phyloP scores from a whole-genome alignment of 140 eudicot species.

The Anethum foeniculum region DNA sequence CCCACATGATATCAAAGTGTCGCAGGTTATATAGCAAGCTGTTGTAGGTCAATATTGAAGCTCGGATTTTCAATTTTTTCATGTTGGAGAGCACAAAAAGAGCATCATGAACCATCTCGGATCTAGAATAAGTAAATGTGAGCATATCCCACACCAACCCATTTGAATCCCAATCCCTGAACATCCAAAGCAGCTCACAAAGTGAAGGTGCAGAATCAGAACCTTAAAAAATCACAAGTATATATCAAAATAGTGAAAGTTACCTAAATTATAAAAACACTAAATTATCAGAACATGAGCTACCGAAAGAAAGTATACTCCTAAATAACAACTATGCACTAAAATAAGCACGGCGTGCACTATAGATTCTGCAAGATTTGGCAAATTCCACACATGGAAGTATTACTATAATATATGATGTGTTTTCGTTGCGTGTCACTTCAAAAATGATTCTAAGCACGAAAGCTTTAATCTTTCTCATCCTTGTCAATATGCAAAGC shows the following conservation, averaged over 20 bases:
- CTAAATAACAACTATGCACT: background rate
- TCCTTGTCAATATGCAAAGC: background rate
- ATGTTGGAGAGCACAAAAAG: slow-evolving; percentile 61
- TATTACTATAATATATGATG: background rate
- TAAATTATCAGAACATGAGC: background rate
- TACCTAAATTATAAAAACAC: background rate
- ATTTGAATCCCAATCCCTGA: slow-evolving; percentile 41
- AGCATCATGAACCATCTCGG: slow-evolving; percentile 70
- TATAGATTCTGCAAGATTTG: background rate
- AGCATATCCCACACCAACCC: slow-evolving; percentile 75
- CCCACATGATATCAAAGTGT: slow-evolving; percentile 52
- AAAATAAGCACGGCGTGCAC: background rate
- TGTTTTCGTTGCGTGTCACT: background rate
- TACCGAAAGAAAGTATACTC: background rate
- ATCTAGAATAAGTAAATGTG: slow-evolving; percentile 67
- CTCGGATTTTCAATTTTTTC: slow-evolving; percentile 54
- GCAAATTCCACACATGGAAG: background rate
- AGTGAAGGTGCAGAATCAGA: slow-evolving; percentile 62
- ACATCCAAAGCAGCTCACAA: slow-evolving; percentile 55
- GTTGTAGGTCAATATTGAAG: slow-evolving; percentile 68
- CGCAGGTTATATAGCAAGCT: slow-evolving; percentile 65
- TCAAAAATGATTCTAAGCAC: background rate
- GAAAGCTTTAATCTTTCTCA: background rate
- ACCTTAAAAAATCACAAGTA: slow-evolving; percentile 27
- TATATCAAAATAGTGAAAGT: background rate